Evolutionary conservation across 768 basidiomycete genomes (phyloP), one percentile per base, ranked within the genome.

Genomic region (Termitomyces sp.): DNA sequence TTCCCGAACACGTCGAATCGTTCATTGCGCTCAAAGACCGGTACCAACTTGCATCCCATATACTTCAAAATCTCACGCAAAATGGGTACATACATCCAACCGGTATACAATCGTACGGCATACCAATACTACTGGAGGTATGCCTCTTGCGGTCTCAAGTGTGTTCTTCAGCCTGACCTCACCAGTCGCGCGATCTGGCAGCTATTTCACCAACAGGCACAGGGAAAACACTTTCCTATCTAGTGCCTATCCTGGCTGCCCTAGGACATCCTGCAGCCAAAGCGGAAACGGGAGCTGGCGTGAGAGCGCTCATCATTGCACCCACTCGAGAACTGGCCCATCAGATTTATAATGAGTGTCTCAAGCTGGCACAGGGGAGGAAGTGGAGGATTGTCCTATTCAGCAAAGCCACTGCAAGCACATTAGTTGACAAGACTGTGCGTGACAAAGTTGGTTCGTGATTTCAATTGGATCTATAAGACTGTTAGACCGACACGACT

Each of bases 191-290:
- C 54, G 96, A 99, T 70, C 77, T 97, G 22, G 87, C 91, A 50
- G 96, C 95, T 27, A 89, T 98, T 18, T 97, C 97, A 0, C 97
- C 97, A 0, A 99, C 97, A 5, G 97, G 97, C 47, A 95, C 92
- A 10, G 97, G 97, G 56, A 99, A 99, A 75, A 99, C 97, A 0
- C 77, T 98, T 6, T 83, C 94, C 0, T 99, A 98, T 70, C 77
- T 97, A 13, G 72, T 97, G 15, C 95, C 97, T 0, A 76, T 93
- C 22, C 80, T 98, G 55, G 74, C 83, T 11, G 69, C 74, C 16
- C 71, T 93, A 6, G 72, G 71, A 13, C 68, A 76, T 3, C 91
- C 91, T 6, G 66, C 76, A 9, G 72, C 83, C 29, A 77, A 78
- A 51, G 58, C 60, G 25, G 71, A 77, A 16, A 59, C 67, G 31